phyloP scores from a whole-genome alignment of 1,284 basidiomycete species.

The Ustilago vetiveriae region DNA sequence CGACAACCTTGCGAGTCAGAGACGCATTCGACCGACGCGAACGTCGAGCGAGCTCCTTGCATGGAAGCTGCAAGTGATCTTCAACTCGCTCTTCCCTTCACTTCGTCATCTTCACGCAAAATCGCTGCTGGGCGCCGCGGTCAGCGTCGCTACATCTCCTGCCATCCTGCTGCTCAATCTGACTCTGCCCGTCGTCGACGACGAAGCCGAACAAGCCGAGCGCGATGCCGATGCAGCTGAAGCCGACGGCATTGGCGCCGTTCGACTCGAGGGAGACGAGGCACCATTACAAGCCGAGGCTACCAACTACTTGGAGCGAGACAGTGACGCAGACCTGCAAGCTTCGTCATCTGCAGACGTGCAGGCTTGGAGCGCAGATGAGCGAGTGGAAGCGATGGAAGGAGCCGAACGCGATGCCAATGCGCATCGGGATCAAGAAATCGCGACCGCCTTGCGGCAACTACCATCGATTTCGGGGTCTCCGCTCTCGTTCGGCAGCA shows the following conservation, averaged over 20 bases:
- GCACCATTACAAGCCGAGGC: constrained; percentile 31
- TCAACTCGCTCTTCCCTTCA: constrained; percentile 80
- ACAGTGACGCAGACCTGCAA: constrained; percentile 4
- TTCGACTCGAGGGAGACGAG: constrained; percentile 52
- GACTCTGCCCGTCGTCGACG: constrained; percentile 85
- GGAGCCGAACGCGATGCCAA: constrained; percentile 31
- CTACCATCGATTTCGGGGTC: constrained; percentile 37
- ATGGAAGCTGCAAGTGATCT: constrained; percentile 30
- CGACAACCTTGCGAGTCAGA: constrained; percentile 12
- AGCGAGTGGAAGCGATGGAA: constrained; percentile 28
- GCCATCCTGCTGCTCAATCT: constrained; percentile 85
- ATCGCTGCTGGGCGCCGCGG: constrained; percentile 77
- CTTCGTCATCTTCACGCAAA: constrained; percentile 80
- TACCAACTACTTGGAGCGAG: constrained; percentile 11
- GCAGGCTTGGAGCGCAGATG: constrained; percentile 23
- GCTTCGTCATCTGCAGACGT: constrained; percentile 6
- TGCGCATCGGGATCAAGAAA: constrained; percentile 40
- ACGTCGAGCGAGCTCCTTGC: constrained; percentile 16
- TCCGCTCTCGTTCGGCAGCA: constrained; percentile 34
- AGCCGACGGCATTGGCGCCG: constrained; percentile 55
- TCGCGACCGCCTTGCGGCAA: constrained; percentile 47
- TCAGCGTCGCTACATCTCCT: constrained; percentile 83
- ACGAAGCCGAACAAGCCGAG: constrained; percentile 69
- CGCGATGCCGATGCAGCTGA: constrained; percentile 36
- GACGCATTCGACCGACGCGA: constrained; percentile 29